A percentile compares a stretch with the other conserved stretches of the same genome.
Evolutionary conservation across 129 eudicot species (phyloP).

Genomic region (Scalesia atractyloides): DNA sequence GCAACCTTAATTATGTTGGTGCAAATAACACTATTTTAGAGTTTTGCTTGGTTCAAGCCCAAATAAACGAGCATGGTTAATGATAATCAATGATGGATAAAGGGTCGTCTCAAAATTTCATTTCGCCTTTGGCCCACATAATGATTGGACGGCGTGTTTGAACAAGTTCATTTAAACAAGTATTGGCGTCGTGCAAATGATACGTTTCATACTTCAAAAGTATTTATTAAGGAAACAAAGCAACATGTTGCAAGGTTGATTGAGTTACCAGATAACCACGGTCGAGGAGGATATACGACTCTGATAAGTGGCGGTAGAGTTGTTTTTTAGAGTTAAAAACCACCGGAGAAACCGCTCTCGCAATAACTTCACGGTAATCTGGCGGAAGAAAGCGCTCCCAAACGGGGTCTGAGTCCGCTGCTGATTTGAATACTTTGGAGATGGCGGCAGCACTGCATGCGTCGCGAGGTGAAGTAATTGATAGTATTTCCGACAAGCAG

Average conservation of each 20-base stretch:
- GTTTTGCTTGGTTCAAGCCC: too few species aligned
- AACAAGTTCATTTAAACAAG: too few species aligned
- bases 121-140: too few species aligned
- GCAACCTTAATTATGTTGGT: too few species aligned
- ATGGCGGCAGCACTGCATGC: constrained; percentile 46
- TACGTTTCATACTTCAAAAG: too few species aligned
- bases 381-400: constrained; percentile 71
- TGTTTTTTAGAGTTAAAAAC: constrained; percentile 35
- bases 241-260: not conserved
- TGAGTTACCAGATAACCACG: constrained; percentile 38
- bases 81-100: too few species aligned
- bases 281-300: constrained; percentile 45
- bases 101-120: too few species aligned
- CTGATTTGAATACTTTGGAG: constrained; percentile 44
- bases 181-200: too few species aligned
- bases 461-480: constrained; percentile 60
- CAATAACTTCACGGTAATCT: constrained; percentile 34
- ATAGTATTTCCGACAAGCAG: constrained; percentile 46
- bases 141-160: too few species aligned
- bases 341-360: constrained; percentile 32
- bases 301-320: constrained; percentile 43
- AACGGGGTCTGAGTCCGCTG: constrained; percentile 53
- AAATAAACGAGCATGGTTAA: too few species aligned
- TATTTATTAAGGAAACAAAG: not conserved
- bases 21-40: too few species aligned